These are phyloP conservation scores for Phytophthora foliorum DNA, from an alignment of 352 stramenopile genomes.

Conservation along the genomic window DNA sequence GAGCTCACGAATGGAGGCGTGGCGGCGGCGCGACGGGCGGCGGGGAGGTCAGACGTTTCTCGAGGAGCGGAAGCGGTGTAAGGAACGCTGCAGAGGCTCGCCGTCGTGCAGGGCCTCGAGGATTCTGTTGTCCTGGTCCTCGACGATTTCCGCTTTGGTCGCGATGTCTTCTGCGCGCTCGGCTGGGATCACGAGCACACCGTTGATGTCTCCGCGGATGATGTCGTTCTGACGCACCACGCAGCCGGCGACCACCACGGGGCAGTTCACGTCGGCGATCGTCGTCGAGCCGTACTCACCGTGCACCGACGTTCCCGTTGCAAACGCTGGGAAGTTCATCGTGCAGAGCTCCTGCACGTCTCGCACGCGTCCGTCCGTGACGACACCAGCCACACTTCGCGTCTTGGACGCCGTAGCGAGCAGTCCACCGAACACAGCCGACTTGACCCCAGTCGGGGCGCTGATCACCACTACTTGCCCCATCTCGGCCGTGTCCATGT, in stretches of 20 bases:
- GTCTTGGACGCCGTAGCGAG: slow-evolving; percentile 79
- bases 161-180: slow-evolving; percentile 79
- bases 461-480: slow-evolving; percentile 87
- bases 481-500: slow-evolving; percentile 79
- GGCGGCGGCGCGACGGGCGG: background rate
- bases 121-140: slow-evolving; percentile 86
- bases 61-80: slow-evolving; percentile 76
- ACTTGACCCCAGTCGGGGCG: slow-evolving; percentile 56
- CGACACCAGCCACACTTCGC: slow-evolving; percentile 67
- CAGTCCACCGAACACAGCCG: slow-evolving; percentile 78
- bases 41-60: slow-evolving; percentile 23
- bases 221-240: slow-evolving; percentile 85
- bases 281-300: slow-evolving; percentile 65
- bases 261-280: slow-evolving; percentile 74
- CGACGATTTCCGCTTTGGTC: slow-evolving; percentile 77
- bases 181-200: slow-evolving; percentile 79
- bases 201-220: slow-evolving; percentile 86
- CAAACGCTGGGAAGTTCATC: slow-evolving; percentile 78
- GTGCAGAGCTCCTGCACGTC: slow-evolving; percentile 79
- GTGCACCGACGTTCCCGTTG: slow-evolving; percentile 79
- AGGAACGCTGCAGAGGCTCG: slow-evolving; percentile 76
- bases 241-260: slow-evolving; percentile 76
- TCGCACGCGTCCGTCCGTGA: slow-evolving; percentile 80
- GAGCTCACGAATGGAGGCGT: background rate
- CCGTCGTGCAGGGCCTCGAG: slow-evolving; percentile 82